A percentile compares a stretch with the other conserved stretches of the same genome.
Evolutionary conservation across 129 eudicot genomes (phyloP).

Genomic region (Dittrichia graveolens): DNA sequence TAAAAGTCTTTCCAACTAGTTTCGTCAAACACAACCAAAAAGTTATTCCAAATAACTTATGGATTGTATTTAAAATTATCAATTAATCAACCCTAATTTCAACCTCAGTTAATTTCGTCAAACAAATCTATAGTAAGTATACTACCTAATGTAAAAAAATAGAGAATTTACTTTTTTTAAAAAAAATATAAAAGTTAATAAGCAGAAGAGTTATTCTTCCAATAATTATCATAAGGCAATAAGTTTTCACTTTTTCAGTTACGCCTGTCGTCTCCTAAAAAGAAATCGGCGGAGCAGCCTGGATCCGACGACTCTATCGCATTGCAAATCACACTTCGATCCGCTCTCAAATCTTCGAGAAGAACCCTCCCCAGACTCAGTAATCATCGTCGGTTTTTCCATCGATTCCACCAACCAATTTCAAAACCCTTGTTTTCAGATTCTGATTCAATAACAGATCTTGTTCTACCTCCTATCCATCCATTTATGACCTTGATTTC

Average conservation of each 20-base stretch:
- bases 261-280: conserved; percentile 15
- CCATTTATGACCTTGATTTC: conserved; percentile 3
- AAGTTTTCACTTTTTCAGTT: conserved; percentile 17
- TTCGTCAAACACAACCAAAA: no score
- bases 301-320: conserved; percentile 29
- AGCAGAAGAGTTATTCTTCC: no score
- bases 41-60: no score
- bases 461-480: background rate
- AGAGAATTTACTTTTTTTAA: no score
- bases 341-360: conserved; percentile 19
- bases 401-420: conserved; percentile 7
- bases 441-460: conserved; percentile 25
- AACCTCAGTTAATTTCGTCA: no score
- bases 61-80: no score
- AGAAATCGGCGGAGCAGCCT: conserved; percentile 7
- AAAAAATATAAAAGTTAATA: background rate
- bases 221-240: background rate
- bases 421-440: conserved; percentile 29
- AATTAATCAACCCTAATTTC: no score
- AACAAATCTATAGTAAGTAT: no score
- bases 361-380: conserved; percentile 14
- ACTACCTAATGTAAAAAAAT: no score
- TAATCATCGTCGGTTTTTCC: conserved; percentile 20
- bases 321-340: conserved; percentile 15
- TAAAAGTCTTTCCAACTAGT: no score